Conservation (phyloP, 2,329 filamentous ascomycete species). For the Pseudogymnoascus sp. region DNA sequence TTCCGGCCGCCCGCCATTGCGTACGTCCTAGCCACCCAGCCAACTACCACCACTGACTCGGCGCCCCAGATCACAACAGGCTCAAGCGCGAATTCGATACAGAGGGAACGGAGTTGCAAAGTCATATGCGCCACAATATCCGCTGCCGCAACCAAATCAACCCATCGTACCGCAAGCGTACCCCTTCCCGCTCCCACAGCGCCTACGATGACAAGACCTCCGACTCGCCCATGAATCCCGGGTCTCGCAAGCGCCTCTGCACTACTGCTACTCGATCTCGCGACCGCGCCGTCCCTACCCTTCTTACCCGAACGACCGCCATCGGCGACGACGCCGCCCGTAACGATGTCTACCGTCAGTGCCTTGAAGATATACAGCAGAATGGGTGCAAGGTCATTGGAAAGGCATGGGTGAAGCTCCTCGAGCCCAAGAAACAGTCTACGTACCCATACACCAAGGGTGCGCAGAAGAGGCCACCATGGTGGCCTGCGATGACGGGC, state of each 20-base stretch:
- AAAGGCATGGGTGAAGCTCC: conserved; percentile 66
- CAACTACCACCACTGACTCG: neutral
- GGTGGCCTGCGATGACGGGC: conserved; percentile 54
- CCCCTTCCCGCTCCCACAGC: too few relatives aligned
- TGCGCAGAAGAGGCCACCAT: conserved; percentile 52
- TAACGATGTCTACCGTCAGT: conserved; percentile 50
- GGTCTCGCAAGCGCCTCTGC: neutral
- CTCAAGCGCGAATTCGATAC: neutral
- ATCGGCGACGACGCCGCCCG: conserved; percentile 47
- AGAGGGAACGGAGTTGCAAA: neutral
- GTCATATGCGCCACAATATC: neutral
- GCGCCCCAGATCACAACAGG: neutral
- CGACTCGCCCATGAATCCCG: neutral
- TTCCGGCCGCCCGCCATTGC: neutral
- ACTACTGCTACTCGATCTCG: neutral
- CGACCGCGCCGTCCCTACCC: neutral
- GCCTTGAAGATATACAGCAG: conserved; percentile 61
- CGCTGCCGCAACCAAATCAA: too few relatives aligned
- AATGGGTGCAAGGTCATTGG: conserved; percentile 62
- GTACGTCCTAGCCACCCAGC: neutral
- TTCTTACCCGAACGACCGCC: conserved; percentile 31
- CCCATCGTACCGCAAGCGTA: too few relatives aligned
- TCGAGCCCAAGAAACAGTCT: conserved; percentile 70
- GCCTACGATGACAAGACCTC: neutral
- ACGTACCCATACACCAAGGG: conserved; percentile 63